These are phyloP conservation scores for Daldinia concentrica DNA, from an alignment of 495 filamentous ascomycete species.

Conservation along the genomic window DNA sequence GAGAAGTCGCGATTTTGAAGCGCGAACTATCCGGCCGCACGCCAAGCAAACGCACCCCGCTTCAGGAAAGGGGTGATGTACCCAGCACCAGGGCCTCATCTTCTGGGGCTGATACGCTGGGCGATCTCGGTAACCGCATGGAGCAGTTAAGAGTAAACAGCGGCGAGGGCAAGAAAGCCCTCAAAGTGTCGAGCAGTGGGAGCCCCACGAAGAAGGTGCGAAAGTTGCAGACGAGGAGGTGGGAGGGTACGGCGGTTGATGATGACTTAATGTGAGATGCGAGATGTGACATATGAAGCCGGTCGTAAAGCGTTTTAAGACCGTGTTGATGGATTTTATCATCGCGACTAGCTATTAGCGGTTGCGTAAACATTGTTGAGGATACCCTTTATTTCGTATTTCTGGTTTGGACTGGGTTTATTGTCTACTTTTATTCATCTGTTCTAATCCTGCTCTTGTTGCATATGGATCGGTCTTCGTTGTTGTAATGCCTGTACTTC, in stretches of 20 bases:
- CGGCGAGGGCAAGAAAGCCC: slow-evolving; percentile 36
- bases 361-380: slow-evolving; percentile 20
- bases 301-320: not conserved
- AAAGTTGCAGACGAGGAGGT: slow-evolving; percentile 51
- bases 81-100: slow-evolving; percentile 36
- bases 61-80: slow-evolving; percentile 53
- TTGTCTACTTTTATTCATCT: not conserved
- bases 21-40: slow-evolving; percentile 57
- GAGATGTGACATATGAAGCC: slow-evolving; percentile 7
- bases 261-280: slow-evolving; percentile 49
- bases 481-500: not conserved
- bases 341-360: not conserved
- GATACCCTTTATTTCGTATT: slow-evolving; percentile 38
- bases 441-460: not conserved
- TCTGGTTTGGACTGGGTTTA: slow-evolving; percentile 6
- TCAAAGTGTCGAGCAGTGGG: slow-evolving; percentile 36
- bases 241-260: slow-evolving; percentile 45
- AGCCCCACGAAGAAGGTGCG: slow-evolving; percentile 55
- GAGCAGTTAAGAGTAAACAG: slow-evolving; percentile 42
- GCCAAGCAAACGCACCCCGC: slow-evolving; percentile 55
- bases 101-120: slow-evolving; percentile 8
- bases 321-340: not conserved
- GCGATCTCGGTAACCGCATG: slow-evolving; percentile 39
- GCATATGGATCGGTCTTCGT: not conserved
- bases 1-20: slow-evolving; percentile 60